Base-by-base conservation (phyloP, 352 stramenopile species). In the Pythium volutum region DNA sequence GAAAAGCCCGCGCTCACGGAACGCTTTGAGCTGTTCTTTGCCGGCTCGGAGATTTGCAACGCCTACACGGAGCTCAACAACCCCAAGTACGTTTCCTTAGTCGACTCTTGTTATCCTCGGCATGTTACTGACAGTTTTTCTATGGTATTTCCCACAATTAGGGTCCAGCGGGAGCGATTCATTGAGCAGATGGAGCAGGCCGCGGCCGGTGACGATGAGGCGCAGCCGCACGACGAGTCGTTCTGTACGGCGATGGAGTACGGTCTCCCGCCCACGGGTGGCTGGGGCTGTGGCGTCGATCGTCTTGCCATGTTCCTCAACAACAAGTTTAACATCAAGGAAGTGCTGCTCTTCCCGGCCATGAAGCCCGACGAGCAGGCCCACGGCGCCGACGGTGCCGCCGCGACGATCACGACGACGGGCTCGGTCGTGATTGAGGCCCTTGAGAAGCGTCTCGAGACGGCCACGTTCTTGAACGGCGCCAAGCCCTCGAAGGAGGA, bases 41-140 rank as follows among this genome's bases (percentile, higher is more conserved):
- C 92, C 15, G 96, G 97, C 41, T 75, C 94, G 20, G 97, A 99
- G 71, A 90, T 98, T 69, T 97, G 95, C 59, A 99, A 99, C 76
- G 97, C 97, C 15, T 99, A 99, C 82, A 98, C 94, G 69, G 97
- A 99, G 77, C 87, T 99, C 39, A 99, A 98, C 64, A 97, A 99
- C 79, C 97, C 97, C 16, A 89, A 64, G 65, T 67, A 64, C 50
- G 57, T 55, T 31, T 50, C 1, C 15, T 9, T 29, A 26, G n/a
- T n/a, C n/a, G n/a, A n/a, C n/a, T n/a, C n/a, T n/a, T n/a, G n/a
- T n/a, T n/a, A n/a, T n/a, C n/a, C n/a, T n/a, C n/a, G n/a, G n/a
- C n/a, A 10, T 36, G 23, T 26, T 42, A 41, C 23, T 49, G n/a
- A 45, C 18, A 16, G 16, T 58, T 46, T 23, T 61, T 56, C 31